Conservation (phyloP, 306 rosid genomes). For the Medicago lupulina region DNA sequence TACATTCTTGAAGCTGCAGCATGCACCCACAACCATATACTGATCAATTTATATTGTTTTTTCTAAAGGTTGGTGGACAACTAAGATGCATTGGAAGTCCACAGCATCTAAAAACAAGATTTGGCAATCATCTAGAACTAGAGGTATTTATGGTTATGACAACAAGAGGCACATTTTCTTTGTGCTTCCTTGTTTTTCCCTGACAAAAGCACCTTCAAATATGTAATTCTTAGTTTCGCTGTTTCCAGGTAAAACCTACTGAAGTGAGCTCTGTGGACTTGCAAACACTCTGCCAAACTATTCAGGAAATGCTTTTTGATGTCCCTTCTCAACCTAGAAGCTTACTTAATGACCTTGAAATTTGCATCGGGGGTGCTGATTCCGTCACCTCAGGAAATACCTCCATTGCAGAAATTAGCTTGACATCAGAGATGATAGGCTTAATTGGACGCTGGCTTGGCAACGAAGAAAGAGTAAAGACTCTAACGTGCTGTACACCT, state of each 20-base stretch:
- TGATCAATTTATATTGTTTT: conserved; percentile 38
- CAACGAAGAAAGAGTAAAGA: conserved; percentile 78
- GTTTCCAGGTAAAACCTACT: conserved; percentile 76
- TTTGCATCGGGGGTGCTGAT: conserved; percentile 78
- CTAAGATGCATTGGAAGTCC: conserved; percentile 94
- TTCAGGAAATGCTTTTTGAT: conserved; percentile 63
- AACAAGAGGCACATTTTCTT: conserved; percentile 32
- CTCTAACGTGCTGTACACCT: conserved; percentile 56
- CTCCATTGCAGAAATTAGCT: conserved; percentile 76
- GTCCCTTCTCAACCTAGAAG: conserved; percentile 81
- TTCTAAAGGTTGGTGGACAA: conserved; percentile 85
- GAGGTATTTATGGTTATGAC: conserved; percentile 63
- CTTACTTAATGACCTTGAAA: conserved; percentile 83
- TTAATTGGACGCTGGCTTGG: conserved; percentile 86
- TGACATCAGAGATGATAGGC: conserved; percentile 76
- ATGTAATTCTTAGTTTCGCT: conserved; percentile 38
- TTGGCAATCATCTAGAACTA: conserved; percentile 89
- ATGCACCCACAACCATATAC: conserved; percentile 17
- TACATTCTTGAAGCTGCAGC: conserved; percentile 37
- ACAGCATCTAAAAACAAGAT: conserved; percentile 90
- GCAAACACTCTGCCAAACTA: conserved; percentile 69
- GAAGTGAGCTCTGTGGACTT: conserved; percentile 82
- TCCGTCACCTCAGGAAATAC: conserved; percentile 64
- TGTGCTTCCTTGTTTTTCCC: conserved; percentile 22
- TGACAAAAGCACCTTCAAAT: conserved; percentile 39